Evolutionary conservation across 139 green algal genomes (phyloP), one percentile per base, ranked within the genome.

Genomic region (Asterochloris erici): DNA sequence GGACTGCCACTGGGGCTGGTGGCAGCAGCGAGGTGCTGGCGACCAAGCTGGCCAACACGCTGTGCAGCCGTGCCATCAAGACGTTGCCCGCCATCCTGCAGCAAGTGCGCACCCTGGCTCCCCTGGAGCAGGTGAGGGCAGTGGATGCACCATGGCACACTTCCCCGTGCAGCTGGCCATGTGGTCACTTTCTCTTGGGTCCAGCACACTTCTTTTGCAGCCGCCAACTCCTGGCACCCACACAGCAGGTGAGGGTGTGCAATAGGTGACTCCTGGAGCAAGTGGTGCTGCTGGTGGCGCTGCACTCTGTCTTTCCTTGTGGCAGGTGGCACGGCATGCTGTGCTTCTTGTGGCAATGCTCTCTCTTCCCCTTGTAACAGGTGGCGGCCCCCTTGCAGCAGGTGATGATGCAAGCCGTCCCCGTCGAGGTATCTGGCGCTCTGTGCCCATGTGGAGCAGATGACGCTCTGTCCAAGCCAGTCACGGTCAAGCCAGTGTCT

Each of bases 121-220:
- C 68, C 64, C 47, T 24, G 17, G 82, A 85, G 14, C 82, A 85
- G 82, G 82, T 82, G 47, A 24, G 15, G 28, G 13, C 12, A 54
- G 11, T 76, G 6, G 28, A 26, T 70, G 64, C 64, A 70, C 14
- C 64, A 70, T 70, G 16, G 64, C 64, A 24, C 64, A 70, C 15
- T 9, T 71, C 21, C 19, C 19, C 66, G 2, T 71, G 66, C 66
- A 71, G 66, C 19, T 26, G 2, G 17, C 4, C 38, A 54, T 54
- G 38, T 54, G 38, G 38, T 54, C 38, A 54, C 6, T 6, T 54
- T 6, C 38, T 54, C 38, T 6, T 54, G 38, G 38, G 38, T 54
- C 38, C 38, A 10, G 38, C 38, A 54, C 38, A 54, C 38, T 54
- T 54, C 38, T 54, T 6, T 54, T 54, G 66, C 17, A 9, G 17